These are phyloP conservation scores for Trichoderma reesei DNA, from an alignment of 495 filamentous ascomycete genomes.

Conservation along the genomic window DNA sequence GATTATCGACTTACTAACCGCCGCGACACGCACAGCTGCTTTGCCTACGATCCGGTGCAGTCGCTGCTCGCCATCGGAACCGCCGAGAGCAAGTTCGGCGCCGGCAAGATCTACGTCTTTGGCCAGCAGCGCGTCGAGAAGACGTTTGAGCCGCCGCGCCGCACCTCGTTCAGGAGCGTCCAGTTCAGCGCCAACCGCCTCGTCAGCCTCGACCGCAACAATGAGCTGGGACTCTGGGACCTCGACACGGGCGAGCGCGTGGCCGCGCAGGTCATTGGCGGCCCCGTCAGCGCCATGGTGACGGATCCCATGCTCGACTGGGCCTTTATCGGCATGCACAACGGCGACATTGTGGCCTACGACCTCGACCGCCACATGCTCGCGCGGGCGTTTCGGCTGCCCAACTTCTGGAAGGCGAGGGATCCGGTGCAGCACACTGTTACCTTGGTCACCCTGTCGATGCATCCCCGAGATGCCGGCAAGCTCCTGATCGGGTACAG, in stretches of 20 bases:
- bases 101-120: slow-evolving; percentile 81
- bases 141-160: slow-evolving; percentile 57
- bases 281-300: slow-evolving; percentile 55
- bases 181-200: slow-evolving; percentile 58
- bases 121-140: slow-evolving; percentile 73
- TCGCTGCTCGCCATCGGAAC: slow-evolving; percentile 92
- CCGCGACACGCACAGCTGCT: slow-evolving; percentile 33
- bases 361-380: slow-evolving; percentile 75
- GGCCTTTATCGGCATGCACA: slow-evolving; percentile 67
- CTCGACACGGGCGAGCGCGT: slow-evolving; percentile 49
- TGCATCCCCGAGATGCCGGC: slow-evolving; percentile 92
- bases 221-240: slow-evolving; percentile 73
- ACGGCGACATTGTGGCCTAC: slow-evolving; percentile 77
- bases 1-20: background rate
- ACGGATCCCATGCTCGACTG: slow-evolving; percentile 88
- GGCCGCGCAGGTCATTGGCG: slow-evolving; percentile 60
- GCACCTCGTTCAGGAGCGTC: slow-evolving; percentile 27
- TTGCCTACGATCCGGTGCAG: slow-evolving; percentile 89
- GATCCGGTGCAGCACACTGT: slow-evolving; percentile 33
- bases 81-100: slow-evolving; percentile 64
- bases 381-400: slow-evolving; percentile 60
- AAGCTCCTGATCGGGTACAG: slow-evolving; percentile 79
- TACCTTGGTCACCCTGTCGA: slow-evolving; percentile 54
- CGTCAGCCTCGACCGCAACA: slow-evolving; percentile 71
- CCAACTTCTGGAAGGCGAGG: slow-evolving; percentile 70